Conservation (phyloP, 345 rosid species). For the Arabidopsis arenosa region DNA sequence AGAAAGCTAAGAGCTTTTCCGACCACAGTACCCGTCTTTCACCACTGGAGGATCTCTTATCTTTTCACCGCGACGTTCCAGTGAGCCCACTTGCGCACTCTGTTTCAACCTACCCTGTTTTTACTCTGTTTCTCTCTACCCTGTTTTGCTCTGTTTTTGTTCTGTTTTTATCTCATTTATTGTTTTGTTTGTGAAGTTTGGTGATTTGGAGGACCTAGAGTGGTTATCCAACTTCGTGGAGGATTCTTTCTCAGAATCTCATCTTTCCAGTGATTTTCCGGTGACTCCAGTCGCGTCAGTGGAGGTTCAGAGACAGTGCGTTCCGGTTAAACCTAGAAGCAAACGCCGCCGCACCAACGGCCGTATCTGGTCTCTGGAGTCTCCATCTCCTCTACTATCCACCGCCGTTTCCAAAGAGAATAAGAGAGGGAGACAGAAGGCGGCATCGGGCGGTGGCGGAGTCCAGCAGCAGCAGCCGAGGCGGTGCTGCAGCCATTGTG, state of each 20-base stretch:
- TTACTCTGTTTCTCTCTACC: constrained; percentile 9
- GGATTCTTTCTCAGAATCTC: constrained; percentile 69
- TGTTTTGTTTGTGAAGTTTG: constrained; percentile 57
- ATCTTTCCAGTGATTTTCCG: constrained; percentile 42
- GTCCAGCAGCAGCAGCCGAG: constrained; percentile 39
- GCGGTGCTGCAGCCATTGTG: constrained; percentile 89
- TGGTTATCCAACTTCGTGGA: constrained; percentile 93
- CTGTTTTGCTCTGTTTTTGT: not conserved
- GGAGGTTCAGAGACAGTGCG: constrained; percentile 36
- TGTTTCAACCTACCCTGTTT: constrained; percentile 15
- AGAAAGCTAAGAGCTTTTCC: not conserved
- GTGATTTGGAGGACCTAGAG: constrained; percentile 70
- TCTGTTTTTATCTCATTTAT: not conserved
- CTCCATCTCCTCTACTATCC: constrained; percentile 48
- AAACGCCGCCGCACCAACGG: constrained; percentile 67
- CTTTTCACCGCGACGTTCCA: constrained; percentile 18
- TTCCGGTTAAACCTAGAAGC: constrained; percentile 81
- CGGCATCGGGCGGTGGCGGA: constrained; percentile 13
- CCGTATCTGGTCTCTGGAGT: constrained; percentile 55
- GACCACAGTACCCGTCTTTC: constrained; percentile 6
- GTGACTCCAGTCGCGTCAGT: constrained; percentile 36
- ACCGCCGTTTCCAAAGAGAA: constrained; percentile 42
- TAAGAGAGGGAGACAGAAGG: constrained; percentile 42
- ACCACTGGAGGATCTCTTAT: constrained; percentile 28
- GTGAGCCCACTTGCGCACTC: constrained; percentile 25